Percentiles rank a stretch among this genome's conserved stretches.
Evolutionary conservation across 805 yeast species (phyloP).

Genomic region (Yamadazyma tumulicola): DNA sequence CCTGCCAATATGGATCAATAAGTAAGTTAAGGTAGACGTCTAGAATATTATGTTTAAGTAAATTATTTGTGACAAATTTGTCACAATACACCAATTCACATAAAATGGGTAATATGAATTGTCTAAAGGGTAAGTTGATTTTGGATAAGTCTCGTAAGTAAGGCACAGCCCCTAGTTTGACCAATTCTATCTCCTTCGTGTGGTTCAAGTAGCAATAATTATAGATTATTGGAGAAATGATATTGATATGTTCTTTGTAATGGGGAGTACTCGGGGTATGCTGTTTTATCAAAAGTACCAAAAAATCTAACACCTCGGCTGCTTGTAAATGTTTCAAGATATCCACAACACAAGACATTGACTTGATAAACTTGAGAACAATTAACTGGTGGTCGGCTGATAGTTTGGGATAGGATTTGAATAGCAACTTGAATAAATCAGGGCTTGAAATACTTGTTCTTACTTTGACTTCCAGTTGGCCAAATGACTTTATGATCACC

Average conservation of each 20-base stretch:
- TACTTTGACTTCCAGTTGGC: conserved; percentile 46
- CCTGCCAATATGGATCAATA: conserved; percentile 55
- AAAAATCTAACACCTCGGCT: conserved; percentile 43
- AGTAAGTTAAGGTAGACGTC: conserved; percentile 38
- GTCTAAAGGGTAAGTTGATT: conserved; percentile 43
- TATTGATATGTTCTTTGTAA: conserved; percentile 40
- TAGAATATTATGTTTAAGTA: conserved; percentile 37
- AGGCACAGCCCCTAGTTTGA: conserved; percentile 46
- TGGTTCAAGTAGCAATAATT: conserved; percentile 50
- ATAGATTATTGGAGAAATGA: conserved; percentile 47
- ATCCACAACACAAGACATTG: conserved; percentile 37
- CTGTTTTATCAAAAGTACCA: conserved; percentile 29
- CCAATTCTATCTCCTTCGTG: conserved; percentile 43
- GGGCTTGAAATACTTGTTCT: conserved; percentile 34
- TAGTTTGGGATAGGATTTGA: conserved; percentile 35
- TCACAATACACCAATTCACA: conserved; percentile 52
- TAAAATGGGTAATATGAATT: conserved; percentile 50
- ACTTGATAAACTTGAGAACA: conserved; percentile 43
- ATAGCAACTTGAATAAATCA: conserved; percentile 39
- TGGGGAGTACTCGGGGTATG: conserved; percentile 25
- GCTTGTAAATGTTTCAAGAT: conserved; percentile 27
- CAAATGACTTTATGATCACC: conserved; percentile 38
- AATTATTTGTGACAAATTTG: conserved; percentile 30
- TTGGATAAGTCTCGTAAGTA: conserved; percentile 36
- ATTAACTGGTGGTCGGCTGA: conserved; percentile 29